Evolutionary conservation across 129 eudicot genomes (phyloP).

Genomic region (Lonicera japonica): DNA sequence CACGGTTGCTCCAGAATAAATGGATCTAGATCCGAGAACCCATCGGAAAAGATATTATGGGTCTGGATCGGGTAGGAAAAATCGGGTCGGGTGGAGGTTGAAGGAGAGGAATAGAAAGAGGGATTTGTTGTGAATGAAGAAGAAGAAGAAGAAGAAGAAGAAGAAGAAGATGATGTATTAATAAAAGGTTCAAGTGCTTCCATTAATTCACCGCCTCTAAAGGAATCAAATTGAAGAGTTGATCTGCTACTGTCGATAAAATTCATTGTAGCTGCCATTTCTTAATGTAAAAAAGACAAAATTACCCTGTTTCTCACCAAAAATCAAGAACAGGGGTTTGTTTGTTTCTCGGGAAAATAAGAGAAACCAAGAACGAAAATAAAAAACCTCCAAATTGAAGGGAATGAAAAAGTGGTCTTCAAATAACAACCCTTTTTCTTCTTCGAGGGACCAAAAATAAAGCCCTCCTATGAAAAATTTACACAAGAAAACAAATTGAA

Average conservation of each 20-base stretch:
- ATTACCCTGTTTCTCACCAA: constrained; percentile 23
- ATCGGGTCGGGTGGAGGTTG: constrained; percentile 2
- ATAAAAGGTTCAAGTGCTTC: constrained; percentile 89
- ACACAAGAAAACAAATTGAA: constrained; percentile 2
- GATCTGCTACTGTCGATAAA: constrained; percentile 29
- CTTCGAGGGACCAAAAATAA: constrained; percentile 63
- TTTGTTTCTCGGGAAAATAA: neutral
- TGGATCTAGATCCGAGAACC: constrained; percentile 6
- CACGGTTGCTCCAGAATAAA: constrained; percentile 10
- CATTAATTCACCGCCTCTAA: constrained; percentile 67
- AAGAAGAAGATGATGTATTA: too few species aligned
- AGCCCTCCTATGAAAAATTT: constrained; percentile 35
- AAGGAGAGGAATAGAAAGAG: constrained; percentile 16
- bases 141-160: too few species aligned
- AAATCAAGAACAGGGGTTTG: constrained; percentile 24
- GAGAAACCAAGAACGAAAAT: too few species aligned
- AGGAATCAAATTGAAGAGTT: constrained; percentile 28
- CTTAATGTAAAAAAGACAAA: neutral
- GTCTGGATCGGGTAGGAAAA: neutral
- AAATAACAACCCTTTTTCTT: constrained; percentile 34
- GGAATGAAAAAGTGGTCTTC: constrained; percentile 16
- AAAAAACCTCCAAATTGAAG: neutral
- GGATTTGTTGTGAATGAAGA: constrained; percentile 19
- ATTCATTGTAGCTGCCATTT: constrained; percentile 55
- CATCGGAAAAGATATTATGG: neutral